phyloP scores from a whole-genome alignment of 129 eudicot species.

The Tagetes patula region DNA sequence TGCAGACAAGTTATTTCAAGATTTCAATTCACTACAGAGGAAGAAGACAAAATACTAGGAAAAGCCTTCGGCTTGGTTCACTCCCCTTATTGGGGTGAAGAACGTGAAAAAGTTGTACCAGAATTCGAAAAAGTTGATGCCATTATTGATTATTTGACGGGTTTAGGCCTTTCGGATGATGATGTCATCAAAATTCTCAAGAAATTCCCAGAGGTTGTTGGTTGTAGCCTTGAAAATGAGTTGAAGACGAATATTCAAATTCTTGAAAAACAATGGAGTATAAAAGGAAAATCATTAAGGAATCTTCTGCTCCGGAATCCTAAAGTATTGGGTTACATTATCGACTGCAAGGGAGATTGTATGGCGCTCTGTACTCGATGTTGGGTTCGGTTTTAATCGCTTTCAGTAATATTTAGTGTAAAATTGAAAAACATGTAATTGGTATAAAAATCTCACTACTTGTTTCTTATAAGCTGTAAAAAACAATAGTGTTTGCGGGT shows the following conservation, averaged over 20 bases:
- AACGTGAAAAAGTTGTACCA: conserved; percentile 68
- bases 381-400: conserved; percentile 82
- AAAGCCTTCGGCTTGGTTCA: conserved; percentile 90
- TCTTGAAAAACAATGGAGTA: conserved; percentile 76
- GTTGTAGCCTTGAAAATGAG: conserved; percentile 82
- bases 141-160: conserved; percentile 55
- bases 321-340: conserved; percentile 73
- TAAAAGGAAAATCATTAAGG: conserved; percentile 70
- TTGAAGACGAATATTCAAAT: conserved; percentile 58
- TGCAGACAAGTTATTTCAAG: conserved; percentile 60
- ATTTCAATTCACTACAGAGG: conserved; percentile 56
- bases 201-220: conserved; percentile 94
- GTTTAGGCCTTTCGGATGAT: conserved; percentile 75
- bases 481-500: not conserved
- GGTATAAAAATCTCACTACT: no score
- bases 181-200: conserved; percentile 75
- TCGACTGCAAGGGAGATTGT: conserved; percentile 97
- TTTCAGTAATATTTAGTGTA: not conserved
- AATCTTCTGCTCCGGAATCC: conserved; percentile 86
- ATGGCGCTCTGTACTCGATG: conserved; percentile 94
- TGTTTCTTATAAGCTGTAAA: no score
- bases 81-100: conserved; percentile 98
- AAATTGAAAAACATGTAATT: not conserved
- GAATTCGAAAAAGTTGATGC: conserved; percentile 47
- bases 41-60: conserved; percentile 82